Base-by-base conservation (phyloP, 164 flowering plant species). In the Magnolia changhungtana region DNA sequence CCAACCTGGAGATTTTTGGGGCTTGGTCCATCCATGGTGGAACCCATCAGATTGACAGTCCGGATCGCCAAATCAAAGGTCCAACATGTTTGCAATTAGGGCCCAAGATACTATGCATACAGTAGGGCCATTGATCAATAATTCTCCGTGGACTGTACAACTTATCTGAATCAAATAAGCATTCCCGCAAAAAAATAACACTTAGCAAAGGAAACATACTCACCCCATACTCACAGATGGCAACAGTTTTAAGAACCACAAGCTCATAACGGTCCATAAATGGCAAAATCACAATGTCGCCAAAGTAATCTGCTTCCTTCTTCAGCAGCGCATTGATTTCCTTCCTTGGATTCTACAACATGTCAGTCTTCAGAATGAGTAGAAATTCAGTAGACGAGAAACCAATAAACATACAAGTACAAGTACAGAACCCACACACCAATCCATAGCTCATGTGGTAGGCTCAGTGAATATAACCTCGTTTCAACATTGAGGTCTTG, bases 241-340 rank as follows among this genome's bases (percentile, higher is more conserved):
- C 94, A 75, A 94, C 85, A 27, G 99, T 96, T 86, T 96, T 96
- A 24, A 96, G 97, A 74, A 96, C 97, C 72, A 94, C 98, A 37
- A 96, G 97, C 84, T 96, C 99, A 74, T 96, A 96, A 21, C 91
- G 92, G 76, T 96, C 99, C 96, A 94, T 89, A 77, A 89, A 96
- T 23, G 97, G 97, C 76, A 96, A 61, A 77, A 96, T 90, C 71
- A 92, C 91, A 78, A 92, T 85, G 80, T 96, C 98, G 69, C 96
- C 98, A 83, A 96, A 96, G 82, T 82, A 96, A 72, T 88, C 91
- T 68, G 98, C 97, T 83, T 96, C 98, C 80, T 87, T 88, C 86
- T 91, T 94, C 82, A 96, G 80, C 51, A 87, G 77, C 63, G 89
- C 90, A 84, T 96, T 96, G 63, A 92, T 93, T 78, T 90, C 97